Evolutionary conservation across 2,329 filamentous ascomycete species (phyloP).

Genomic region (Neoarthrinium moseri): DNA sequence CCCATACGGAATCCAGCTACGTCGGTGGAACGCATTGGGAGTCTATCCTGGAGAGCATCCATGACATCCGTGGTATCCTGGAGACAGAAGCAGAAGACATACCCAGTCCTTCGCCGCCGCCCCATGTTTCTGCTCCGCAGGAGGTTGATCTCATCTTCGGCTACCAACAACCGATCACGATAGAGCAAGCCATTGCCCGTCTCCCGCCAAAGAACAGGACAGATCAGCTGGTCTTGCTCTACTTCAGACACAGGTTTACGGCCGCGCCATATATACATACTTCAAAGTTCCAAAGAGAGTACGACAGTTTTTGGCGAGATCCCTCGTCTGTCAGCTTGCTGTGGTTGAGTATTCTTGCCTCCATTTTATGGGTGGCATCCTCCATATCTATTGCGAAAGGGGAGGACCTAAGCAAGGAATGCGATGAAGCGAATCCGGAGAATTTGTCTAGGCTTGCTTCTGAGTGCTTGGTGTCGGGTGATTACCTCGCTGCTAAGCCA

Average conservation of each 20-base stretch:
- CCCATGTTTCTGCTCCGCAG: constrained; percentile 16
- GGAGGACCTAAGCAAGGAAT: constrained; percentile 19
- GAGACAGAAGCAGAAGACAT: constrained; percentile 22
- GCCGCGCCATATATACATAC: constrained; percentile 34
- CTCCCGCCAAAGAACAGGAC: constrained; percentile 28
- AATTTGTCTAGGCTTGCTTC: constrained; percentile 36
- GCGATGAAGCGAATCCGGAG: constrained; percentile 24
- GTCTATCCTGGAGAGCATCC: constrained; percentile 34
- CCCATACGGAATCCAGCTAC: constrained; percentile 25
- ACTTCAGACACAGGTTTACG: constrained; percentile 31
- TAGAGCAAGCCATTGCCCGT: constrained; percentile 29
- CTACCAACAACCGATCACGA: constrained; percentile 24
- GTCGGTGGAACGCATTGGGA: constrained; percentile 34
- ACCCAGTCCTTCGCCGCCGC: constrained; percentile 25
- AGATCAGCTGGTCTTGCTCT: constrained; percentile 31
- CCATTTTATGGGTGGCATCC: constrained; percentile 41
- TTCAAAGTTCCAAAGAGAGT: constrained; percentile 45
- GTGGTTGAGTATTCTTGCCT: constrained; percentile 52
- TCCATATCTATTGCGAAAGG: constrained; percentile 32
- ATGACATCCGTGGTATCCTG: constrained; percentile 31
- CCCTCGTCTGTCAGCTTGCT: constrained; percentile 39
- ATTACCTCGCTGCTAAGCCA: constrained; percentile 43
- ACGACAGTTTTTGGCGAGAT: constrained; percentile 45
- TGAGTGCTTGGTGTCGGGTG: constrained; percentile 46
- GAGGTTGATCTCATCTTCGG: constrained; percentile 29